These are phyloP conservation scores for Seminavis robusta DNA, from an alignment of 108 stramenopile genomes.

Conservation along the genomic window DNA sequence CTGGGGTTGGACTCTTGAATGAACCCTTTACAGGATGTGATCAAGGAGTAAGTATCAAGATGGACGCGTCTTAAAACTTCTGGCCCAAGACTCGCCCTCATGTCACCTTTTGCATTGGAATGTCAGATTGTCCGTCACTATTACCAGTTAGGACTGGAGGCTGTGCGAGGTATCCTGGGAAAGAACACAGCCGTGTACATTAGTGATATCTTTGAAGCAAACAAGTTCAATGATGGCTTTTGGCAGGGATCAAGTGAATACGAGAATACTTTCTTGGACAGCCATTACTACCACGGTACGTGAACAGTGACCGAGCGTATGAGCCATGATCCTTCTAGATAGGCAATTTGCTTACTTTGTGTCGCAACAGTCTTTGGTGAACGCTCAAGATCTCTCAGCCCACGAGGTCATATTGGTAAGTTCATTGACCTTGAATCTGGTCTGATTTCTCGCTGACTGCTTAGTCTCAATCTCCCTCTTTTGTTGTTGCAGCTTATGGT, in stretches of 20 bases:
- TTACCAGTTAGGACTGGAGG: slow-evolving; percentile 38
- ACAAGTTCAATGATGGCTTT: slow-evolving; percentile 48
- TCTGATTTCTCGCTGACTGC: too few species aligned
- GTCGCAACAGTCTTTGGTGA: slow-evolving; percentile 62
- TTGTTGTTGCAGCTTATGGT: too few species aligned
- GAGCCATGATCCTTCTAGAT: too few species aligned
- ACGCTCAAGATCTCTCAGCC: slow-evolving; percentile 46
- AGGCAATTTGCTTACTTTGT: too few species aligned
- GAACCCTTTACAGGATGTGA: slow-evolving; percentile 61
- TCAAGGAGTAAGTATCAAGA: too few species aligned
- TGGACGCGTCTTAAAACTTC: too few species aligned
- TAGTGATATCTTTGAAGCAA: slow-evolving; percentile 45
- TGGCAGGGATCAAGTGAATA: slow-evolving; percentile 33
- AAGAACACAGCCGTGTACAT: slow-evolving; percentile 39
- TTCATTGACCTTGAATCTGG: too few species aligned
- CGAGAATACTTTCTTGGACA: slow-evolving; percentile 49
- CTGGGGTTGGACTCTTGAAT: slow-evolving; percentile 76
- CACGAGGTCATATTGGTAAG: slow-evolving; percentile 72
- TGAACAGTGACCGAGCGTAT: too few species aligned
- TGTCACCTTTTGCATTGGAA: too few species aligned
- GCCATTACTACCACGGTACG: slow-evolving; percentile 54
- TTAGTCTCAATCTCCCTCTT: too few species aligned
- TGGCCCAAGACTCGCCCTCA: too few species aligned
- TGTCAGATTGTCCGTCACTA: too few species aligned
- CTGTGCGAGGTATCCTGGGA: slow-evolving; percentile 39